Evolutionary conservation across 2,329 filamentous ascomycete species (phyloP), one percentile per base, ranked within the genome.

Genomic region (Aspergillus persii): DNA sequence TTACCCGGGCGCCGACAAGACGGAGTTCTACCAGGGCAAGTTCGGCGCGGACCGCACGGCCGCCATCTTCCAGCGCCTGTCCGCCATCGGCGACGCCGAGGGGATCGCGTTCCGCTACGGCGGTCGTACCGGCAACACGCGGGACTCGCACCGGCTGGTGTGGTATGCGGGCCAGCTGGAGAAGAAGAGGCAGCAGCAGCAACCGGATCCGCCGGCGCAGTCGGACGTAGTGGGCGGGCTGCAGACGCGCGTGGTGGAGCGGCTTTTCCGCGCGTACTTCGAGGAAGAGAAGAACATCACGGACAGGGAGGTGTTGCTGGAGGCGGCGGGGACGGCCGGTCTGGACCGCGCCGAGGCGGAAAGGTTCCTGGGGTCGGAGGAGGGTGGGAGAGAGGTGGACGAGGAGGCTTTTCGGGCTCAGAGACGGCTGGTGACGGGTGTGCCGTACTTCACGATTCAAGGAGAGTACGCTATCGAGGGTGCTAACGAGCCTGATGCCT

Each of bases 71-170:
- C 74, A 80, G 50, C 84, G 85, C 1, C 79, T 93, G 27, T 70
- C 76, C 0, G 71, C 79, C 33, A 74, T 88, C 26, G 91, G 90
- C 15, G 77, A 80, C 41, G 76, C 79, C 26, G 86, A 89, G 52
- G 91, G 90, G 1, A 90, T 96, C 69, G 76, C 84, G 52, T 96
- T 96, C 76, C 84, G 83, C 26, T 90, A 88, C 63, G 83, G 84
- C 11, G 89, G 91, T 56, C 85, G 82, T 63, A 86, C 86, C 5
- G 92, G 92, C 51, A 90, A 88, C 68, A 94, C 91, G 18, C 81
- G 91, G 23, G 89, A 96, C 67, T 89, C 89, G 58, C 92, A 96
- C 74, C 84, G 92, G 3, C 71, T 94, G 61, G 83, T 93, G 49
- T 86, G 92, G 76, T 81, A 92, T 57, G 91, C 74, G 76, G 86